A percentile compares a stretch with the other conserved stretches of the same genome.
These are phyloP conservation scores for Scleroderma bovista DNA, from an alignment of 768 basidiomycete species.

Conservation along the genomic window DNA sequence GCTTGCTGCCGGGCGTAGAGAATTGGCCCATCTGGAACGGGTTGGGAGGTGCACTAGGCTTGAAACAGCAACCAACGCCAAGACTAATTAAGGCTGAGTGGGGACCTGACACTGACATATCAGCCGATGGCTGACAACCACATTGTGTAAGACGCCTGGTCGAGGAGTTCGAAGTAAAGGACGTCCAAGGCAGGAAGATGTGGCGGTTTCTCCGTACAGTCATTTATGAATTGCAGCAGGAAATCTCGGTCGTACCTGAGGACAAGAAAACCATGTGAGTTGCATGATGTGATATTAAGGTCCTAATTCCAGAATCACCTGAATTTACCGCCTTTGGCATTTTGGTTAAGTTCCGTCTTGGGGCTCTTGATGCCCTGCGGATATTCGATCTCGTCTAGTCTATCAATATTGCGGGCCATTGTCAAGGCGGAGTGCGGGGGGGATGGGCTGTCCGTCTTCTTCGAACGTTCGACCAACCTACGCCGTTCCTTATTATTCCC, in stretches of 20 bases:
- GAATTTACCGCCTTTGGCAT: constrained; percentile 85
- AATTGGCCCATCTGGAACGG: constrained; percentile 69
- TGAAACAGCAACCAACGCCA: constrained; percentile 31
- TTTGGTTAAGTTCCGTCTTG: constrained; percentile 74
- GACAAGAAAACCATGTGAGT: background rate
- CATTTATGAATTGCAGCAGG: constrained; percentile 90
- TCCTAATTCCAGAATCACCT: constrained; percentile 50
- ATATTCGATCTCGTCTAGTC: constrained; percentile 72
- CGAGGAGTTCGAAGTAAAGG: constrained; percentile 66
- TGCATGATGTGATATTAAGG: background rate
- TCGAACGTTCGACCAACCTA: constrained; percentile 26
- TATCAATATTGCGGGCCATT: constrained; percentile 80
- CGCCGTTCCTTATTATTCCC: constrained; percentile 26
- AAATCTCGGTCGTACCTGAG: constrained; percentile 90
- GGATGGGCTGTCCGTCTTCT: constrained; percentile 29
- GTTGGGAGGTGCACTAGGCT: constrained; percentile 23
- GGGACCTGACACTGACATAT: constrained; percentile 36
- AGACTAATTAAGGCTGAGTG: constrained; percentile 48
- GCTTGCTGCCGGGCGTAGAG: constrained; percentile 46
- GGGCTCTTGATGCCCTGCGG: constrained; percentile 83
- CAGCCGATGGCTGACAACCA: constrained; percentile 41
- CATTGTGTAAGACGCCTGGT: constrained; percentile 42
- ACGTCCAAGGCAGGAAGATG: constrained; percentile 83
- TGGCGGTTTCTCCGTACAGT: constrained; percentile 95
- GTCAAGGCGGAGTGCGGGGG: constrained; percentile 55